Evolutionary conservation across 345 rosid genomes (phyloP).

Genomic region (Brassica incana): DNA sequence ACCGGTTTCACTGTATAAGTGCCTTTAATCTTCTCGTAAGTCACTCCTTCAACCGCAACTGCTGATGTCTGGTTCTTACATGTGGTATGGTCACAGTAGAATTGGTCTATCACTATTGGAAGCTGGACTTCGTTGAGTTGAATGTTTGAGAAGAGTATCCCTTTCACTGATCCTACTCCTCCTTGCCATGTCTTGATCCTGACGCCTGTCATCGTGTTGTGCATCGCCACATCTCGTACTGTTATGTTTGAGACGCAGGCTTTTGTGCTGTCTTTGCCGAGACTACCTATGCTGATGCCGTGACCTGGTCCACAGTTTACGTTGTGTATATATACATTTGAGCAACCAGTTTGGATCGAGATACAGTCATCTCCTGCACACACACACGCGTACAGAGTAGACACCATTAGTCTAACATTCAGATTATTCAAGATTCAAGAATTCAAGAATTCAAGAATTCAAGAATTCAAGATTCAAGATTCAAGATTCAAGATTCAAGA

Average conservation of each 20-base stretch:
- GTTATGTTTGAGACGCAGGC: slow-evolving; percentile 97
- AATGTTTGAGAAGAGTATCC: slow-evolving; percentile 83
- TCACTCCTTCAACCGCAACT: slow-evolving; percentile 85
- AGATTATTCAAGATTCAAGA: slow-evolving; percentile 8
- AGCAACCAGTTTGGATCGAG: slow-evolving; percentile 93
- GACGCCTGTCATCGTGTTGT: slow-evolving; percentile 88
- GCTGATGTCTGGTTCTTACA: slow-evolving; percentile 89
- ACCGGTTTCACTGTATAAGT: slow-evolving; percentile 86
- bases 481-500: background rate
- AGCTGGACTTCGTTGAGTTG: slow-evolving; percentile 85
- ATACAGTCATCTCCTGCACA: slow-evolving; percentile 91
- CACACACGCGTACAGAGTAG: slow-evolving; percentile 5
- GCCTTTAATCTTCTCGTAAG: slow-evolving; percentile 74
- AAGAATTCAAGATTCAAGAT: slow-evolving; percentile 1
- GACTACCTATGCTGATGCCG: slow-evolving; percentile 95
- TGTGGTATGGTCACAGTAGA: slow-evolving; percentile 74
- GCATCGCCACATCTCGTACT: slow-evolving; percentile 72
- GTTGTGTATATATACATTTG: slow-evolving; percentile 78
- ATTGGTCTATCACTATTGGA: slow-evolving; percentile 87
- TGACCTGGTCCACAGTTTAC: slow-evolving; percentile 98
- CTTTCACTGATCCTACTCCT: slow-evolving; percentile 86
- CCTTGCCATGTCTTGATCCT: slow-evolving; percentile 99
- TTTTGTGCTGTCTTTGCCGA: slow-evolving; percentile 75
- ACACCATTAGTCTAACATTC: background rate
- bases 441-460: background rate